Base-by-base conservation (phyloP, 331 rosid genomes). In the Arachis monticola region DNA sequence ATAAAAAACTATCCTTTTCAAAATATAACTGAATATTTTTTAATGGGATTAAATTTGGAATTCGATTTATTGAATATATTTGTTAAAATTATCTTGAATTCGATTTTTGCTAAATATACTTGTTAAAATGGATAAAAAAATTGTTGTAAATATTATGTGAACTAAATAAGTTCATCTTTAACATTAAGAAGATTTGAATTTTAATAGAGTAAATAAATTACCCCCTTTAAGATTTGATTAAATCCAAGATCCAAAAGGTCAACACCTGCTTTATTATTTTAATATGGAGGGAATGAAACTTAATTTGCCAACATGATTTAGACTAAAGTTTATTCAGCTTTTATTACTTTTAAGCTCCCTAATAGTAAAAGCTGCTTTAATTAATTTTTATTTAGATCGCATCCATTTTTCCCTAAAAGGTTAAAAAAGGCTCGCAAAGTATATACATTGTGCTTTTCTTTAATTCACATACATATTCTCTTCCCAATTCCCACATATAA, bases 161-260 rank as follows among this genome's bases (percentile, higher is more conserved):
- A 35, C 3, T 35, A 35, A 35, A 35, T 35, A 35, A 35, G 40
- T 35, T 35, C 40, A 35, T 35, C 40, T 35, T 35, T 35, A 35
- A 35, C 4, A 35, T 2, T 35, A 22, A 22, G 27, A 35, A 35
- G 4, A 35, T 35, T 3, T 35, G 40, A 35, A 35, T 35, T 35
- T 35, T 35, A 35, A 35, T 35, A 35, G 40, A 5, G 0, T 3
- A 35, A 35, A 35, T 22, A 35, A 35, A 35, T 35, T 35, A 35
- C 51, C 72, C 77, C 55, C 53, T 65, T 69, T 31, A 57, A 74
- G 66, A 69, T 22, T 46, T 67, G 48, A 70, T 80, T 61, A 67
- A 44, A 64, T 44, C 47, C 80, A 70, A 81, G 88, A 82, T 85
- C 75, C 83, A 85, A 82, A 85, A 74, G 69, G 64, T 47, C n/a